phyloP scores from a whole-genome alignment of 345 rosid genomes.

The Turritis glabra region DNA sequence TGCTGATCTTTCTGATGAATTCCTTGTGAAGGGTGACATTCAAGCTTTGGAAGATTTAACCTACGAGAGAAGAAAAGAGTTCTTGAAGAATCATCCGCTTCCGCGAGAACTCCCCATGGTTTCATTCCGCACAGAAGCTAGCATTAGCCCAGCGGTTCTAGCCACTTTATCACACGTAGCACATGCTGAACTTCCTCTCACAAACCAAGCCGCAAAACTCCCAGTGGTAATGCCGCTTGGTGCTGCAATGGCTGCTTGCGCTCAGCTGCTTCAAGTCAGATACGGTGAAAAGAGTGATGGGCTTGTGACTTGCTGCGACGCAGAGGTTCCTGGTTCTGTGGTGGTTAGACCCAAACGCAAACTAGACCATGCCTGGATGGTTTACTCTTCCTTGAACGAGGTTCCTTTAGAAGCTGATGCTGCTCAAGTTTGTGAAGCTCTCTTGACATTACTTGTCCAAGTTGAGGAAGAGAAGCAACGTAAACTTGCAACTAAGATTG shows the following conservation, averaged over 20 bases:
- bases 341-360: constrained; percentile 83
- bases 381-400: constrained; percentile 80
- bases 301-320: constrained; percentile 81
- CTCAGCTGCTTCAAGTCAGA: constrained; percentile 77
- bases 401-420: constrained; percentile 70
- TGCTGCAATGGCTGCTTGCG: constrained; percentile 99
- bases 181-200: constrained; percentile 77
- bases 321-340: constrained; percentile 91
- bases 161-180: constrained; percentile 86
- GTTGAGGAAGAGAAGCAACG: constrained; percentile 55
- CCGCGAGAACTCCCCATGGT: constrained; percentile 82
- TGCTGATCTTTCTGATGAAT: background rate
- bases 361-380: constrained; percentile 98
- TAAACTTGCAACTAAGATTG: constrained; percentile 6
- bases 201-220: constrained; percentile 61
- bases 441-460: constrained; percentile 80
- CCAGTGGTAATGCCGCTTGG: constrained; percentile 90
- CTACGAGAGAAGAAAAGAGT: constrained; percentile 80
- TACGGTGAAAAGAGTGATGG: constrained; percentile 94
- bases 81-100: constrained; percentile 66
- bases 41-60: constrained; percentile 96
- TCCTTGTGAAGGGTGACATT: constrained; percentile 65
- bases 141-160: constrained; percentile 74
- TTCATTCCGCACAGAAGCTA: constrained; percentile 91
- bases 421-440: constrained; percentile 89